Conservation (phyloP, 1,284 basidiomycete species). For the Termitomyces sp. region DNA sequence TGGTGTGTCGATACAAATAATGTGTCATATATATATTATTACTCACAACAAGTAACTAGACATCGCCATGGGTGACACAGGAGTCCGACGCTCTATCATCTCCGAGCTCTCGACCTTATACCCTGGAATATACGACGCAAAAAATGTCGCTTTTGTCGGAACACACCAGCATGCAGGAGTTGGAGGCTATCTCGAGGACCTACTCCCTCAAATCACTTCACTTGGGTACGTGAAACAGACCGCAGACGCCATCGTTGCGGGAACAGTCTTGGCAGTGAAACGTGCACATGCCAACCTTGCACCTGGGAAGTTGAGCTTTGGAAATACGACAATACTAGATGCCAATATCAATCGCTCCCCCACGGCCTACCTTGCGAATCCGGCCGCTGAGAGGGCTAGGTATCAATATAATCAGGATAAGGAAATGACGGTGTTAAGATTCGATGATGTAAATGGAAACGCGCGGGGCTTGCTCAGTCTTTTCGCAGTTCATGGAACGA, state of each 20-base stretch:
- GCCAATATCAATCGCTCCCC: conserved; percentile 75
- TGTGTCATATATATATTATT: conserved; percentile 18
- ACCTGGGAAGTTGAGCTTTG: conserved; percentile 55
- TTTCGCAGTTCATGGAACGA: conserved; percentile 80
- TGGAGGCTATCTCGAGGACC: conserved; percentile 73
- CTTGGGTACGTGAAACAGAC: conserved; percentile 69
- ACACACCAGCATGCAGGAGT: conserved; percentile 78
- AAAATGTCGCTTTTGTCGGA: conserved; percentile 73
- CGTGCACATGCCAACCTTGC: conserved; percentile 63
- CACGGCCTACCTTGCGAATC: conserved; percentile 69
- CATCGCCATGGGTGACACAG: conserved; percentile 78
- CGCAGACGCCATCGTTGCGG: conserved; percentile 65
- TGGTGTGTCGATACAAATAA: conserved; percentile 28
- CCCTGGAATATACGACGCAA: conserved; percentile 61
- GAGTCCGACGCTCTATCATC: conserved; percentile 68
- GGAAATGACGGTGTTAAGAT: conserved; percentile 60
- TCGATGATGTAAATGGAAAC: conserved; percentile 52
- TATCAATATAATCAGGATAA: conserved; percentile 72
- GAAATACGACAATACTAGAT: conserved; percentile 62
- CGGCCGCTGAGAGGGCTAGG: conserved; percentile 56
- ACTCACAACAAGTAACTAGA: conserved; percentile 32
- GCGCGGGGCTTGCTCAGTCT: conserved; percentile 68
- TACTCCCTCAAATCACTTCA: conserved; percentile 73
- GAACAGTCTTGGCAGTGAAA: conserved; percentile 64
- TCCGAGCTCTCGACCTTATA: conserved; percentile 47